Evolutionary conservation across 257 asterid genomes (phyloP).

Genomic region (Eustoma russellianum): DNA sequence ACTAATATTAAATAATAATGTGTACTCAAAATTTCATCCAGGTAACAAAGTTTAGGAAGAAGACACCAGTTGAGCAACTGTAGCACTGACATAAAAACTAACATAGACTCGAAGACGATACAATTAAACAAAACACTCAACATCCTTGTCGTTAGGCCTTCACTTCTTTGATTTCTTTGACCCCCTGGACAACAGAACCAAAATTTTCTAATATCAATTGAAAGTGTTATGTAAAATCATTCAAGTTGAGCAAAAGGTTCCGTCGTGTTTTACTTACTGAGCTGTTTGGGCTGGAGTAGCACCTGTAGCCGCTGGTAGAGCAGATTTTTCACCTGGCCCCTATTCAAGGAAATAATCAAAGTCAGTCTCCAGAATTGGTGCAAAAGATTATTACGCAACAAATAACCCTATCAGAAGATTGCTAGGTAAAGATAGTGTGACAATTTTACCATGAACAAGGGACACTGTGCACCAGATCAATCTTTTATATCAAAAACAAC

Average conservation of each 20-base stretch:
- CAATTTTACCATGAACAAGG: no score
- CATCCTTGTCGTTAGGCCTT: constrained; percentile 7
- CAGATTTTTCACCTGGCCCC: constrained; percentile 66
- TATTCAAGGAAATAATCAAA: constrained; percentile 9
- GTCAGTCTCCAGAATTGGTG: no score
- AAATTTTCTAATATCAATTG: background rate
- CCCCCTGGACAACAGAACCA: constrained; percentile 32
- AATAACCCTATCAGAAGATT: no score
- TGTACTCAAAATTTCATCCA: constrained; percentile 12
- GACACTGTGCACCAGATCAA: no score
- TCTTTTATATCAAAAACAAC: no score
- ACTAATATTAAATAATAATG: no score
- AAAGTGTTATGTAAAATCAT: no score
- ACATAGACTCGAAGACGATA: constrained; percentile 13
- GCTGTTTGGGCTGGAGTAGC: constrained; percentile 48
- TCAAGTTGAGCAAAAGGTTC: no score
- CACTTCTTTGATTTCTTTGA: constrained; percentile 78
- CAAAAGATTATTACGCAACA: no score
- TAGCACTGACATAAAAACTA: constrained; percentile 8
- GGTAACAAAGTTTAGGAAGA: constrained; percentile 24
- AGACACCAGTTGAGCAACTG: constrained; percentile 7
- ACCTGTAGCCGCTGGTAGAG: constrained; percentile 30
- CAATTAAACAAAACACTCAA: constrained; percentile 2
- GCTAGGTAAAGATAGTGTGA: no score
- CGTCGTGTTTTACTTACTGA: constrained; percentile 40